Evolutionary conservation across 2,329 filamentous ascomycete genomes (phyloP).

Genomic region (Fusarium bulbicola): DNA sequence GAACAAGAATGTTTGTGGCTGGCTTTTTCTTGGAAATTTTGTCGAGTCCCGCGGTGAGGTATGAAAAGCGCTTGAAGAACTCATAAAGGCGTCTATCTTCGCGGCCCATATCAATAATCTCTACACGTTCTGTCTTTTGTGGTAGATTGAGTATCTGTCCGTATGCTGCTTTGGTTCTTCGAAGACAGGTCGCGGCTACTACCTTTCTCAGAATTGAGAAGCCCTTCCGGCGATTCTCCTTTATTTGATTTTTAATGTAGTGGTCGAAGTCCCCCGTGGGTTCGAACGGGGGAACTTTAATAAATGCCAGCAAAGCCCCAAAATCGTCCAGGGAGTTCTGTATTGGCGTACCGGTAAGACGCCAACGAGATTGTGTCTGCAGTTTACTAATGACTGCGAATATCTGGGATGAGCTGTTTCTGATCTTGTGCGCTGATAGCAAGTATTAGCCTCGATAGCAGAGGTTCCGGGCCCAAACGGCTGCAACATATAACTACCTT

Average conservation of each 20-base stretch:
- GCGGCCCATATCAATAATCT: background rate
- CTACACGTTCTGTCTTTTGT: background rate
- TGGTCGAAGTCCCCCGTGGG: background rate
- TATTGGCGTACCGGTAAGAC: conserved; percentile 7
- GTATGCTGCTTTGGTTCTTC: background rate
- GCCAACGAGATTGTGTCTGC: background rate
- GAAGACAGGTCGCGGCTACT: background rate
- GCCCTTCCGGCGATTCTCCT: background rate
- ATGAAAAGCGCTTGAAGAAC: background rate
- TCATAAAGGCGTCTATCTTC: background rate
- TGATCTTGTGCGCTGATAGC: background rate
- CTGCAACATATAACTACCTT: background rate
- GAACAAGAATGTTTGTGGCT: background rate
- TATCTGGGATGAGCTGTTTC: background rate
- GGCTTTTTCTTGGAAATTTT: background rate
- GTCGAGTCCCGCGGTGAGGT: background rate
- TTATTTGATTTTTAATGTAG: background rate
- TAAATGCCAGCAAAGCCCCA: background rate
- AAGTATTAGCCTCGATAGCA: background rate
- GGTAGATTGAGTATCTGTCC: background rate
- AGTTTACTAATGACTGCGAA: background rate
- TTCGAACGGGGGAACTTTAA: background rate
- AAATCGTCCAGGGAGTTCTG: conserved; percentile 2
- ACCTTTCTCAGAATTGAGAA: background rate
- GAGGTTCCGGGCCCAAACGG: background rate